Conservation (phyloP, 495 filamentous ascomycete genomes). For the Penicillium flavigenum region DNA sequence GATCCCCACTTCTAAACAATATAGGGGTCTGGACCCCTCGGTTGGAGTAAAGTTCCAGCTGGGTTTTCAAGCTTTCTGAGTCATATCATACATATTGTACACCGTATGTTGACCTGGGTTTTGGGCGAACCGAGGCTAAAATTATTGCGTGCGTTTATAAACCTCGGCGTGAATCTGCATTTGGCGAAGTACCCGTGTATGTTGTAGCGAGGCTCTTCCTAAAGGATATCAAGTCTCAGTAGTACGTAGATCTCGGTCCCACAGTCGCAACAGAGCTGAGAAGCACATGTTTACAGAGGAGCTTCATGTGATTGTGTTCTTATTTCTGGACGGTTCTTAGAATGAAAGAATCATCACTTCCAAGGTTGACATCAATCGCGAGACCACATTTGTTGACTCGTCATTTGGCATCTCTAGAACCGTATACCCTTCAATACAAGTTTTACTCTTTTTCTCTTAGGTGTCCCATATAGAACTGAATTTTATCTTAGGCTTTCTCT, state of each 20-base stretch:
- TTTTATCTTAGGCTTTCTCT: no score
- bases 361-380: neutral
- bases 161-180: neutral
- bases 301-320: neutral
- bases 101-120: neutral
- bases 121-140: neutral
- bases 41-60: neutral
- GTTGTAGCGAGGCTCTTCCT: neutral
- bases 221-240: neutral
- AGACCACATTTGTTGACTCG: neutral
- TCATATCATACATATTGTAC: conserved; percentile 1
- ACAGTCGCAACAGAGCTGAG: neutral
- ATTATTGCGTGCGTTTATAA: neutral
- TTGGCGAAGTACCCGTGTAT: neutral
- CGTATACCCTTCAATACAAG: neutral
- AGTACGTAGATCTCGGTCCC: neutral
- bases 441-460: neutral
- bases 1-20: conserved; percentile 5
- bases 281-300: neutral
- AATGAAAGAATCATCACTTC: neutral
- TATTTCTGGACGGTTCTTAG: no score
- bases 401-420: neutral
- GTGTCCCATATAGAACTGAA: neutral
- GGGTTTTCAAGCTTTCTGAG: neutral
- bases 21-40: neutral